These are phyloP conservation scores for Wickerhamiella qilinensis DNA, from an alignment of 805 yeast genomes.

Conservation along the genomic window DNA sequence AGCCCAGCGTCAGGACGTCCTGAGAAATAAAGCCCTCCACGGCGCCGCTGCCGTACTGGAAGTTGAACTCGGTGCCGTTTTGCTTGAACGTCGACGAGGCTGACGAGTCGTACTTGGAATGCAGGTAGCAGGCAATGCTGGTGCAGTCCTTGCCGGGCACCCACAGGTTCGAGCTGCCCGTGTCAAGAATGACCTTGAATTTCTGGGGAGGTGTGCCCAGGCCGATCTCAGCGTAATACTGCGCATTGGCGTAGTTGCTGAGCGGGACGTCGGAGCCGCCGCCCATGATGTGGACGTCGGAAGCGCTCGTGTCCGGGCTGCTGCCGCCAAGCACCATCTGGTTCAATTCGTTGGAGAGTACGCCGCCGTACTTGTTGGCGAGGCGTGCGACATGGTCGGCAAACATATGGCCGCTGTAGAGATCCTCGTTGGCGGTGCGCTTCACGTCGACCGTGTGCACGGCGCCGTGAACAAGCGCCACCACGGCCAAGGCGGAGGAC, in stretches of 20 bases:
- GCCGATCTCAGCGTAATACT: constrained; percentile 81
- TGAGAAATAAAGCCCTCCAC: constrained; percentile 84
- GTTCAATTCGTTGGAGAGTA: constrained; percentile 6
- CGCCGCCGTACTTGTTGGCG: constrained; percentile 14
- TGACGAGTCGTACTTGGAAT: constrained; percentile 75
- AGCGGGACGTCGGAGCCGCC: constrained; percentile 62
- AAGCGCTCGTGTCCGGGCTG: background rate
- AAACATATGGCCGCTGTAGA: constrained; percentile 11
- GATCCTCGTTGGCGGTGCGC: constrained; percentile 9
- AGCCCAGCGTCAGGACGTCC: constrained; percentile 70
- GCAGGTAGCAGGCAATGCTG: constrained; percentile 90
- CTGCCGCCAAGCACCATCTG: constrained; percentile 2
- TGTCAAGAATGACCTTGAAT: constrained; percentile 88
- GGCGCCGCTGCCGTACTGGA: constrained; percentile 86
- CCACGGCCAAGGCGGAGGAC: constrained; percentile 11
- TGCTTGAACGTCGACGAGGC: constrained; percentile 69
- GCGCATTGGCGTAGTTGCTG: constrained; percentile 89
- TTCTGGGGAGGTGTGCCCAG: constrained; percentile 88
- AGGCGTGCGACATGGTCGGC: constrained; percentile 13
- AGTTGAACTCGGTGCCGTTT: constrained; percentile 74
- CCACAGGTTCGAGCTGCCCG: constrained; percentile 96
- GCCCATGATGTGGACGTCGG: constrained; percentile 8
- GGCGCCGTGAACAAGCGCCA: constrained; percentile 12
- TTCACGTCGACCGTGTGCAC: constrained; percentile 11
- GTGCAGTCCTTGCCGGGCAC: constrained; percentile 81